Conservation (phyloP, 2,329 filamentous ascomycete genomes). For the Colletotrichum nymphaeae region DNA sequence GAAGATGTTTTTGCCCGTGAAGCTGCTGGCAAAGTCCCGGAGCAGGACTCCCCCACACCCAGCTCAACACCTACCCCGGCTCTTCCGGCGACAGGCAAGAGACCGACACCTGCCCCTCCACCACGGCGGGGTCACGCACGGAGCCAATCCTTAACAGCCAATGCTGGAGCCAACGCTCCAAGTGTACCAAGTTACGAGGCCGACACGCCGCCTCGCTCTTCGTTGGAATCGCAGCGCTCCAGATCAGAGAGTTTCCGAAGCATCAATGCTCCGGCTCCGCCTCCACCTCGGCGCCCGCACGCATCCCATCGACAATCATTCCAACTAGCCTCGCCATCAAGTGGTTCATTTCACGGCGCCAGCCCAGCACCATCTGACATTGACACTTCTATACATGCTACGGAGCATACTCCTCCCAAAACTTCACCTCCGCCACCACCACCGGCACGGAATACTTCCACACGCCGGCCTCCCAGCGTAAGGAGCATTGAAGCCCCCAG, state of each 20-base stretch:
- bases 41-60: constrained; percentile 45
- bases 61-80: constrained; percentile 48
- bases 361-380: constrained; percentile 14
- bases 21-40: constrained; percentile 63
- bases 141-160: constrained; percentile 47
- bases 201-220: constrained; percentile 58
- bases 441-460: constrained; percentile 56
- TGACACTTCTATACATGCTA: not conserved
- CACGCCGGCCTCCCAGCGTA: constrained; percentile 57
- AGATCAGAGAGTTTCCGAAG: constrained; percentile 58
- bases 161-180: constrained; percentile 35
- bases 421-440: constrained; percentile 56
- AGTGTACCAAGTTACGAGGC: constrained; percentile 42
- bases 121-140: constrained; percentile 60
- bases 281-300: constrained; percentile 64
- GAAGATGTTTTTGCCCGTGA: constrained; percentile 67
- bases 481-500: constrained; percentile 51
- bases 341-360: constrained; percentile 11
- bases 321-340: constrained; percentile 16
- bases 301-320: constrained; percentile 47
- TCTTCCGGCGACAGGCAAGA: constrained; percentile 49
- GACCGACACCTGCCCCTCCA: constrained; percentile 62
- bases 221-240: constrained; percentile 60
- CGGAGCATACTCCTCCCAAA: constrained; percentile 16
- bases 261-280: constrained; percentile 60